These are phyloP conservation scores for Fusarium vanettenii DNA, from an alignment of 2,329 filamentous ascomycete species.

Conservation along the genomic window DNA sequence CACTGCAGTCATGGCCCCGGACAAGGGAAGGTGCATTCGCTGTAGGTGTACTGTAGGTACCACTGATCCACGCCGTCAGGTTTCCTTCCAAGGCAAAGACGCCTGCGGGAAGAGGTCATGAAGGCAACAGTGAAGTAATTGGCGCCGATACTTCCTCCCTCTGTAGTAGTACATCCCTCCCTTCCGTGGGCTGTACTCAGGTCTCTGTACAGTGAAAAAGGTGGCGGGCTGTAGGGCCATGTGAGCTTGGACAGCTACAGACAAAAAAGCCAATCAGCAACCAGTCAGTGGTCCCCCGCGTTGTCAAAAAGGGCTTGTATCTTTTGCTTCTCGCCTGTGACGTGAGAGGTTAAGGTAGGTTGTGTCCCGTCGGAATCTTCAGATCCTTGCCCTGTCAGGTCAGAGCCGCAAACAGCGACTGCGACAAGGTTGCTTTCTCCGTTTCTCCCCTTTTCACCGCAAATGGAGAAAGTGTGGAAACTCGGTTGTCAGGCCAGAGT, in stretches of 20 bases:
- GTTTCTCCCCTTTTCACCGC: neutral
- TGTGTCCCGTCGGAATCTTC: neutral
- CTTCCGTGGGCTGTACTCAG: neutral
- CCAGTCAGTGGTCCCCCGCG: conserved; percentile 26
- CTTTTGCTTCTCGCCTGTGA: neutral
- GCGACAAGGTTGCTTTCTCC: neutral
- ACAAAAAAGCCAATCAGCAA: conserved; percentile 23
- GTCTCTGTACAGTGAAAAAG: neutral
- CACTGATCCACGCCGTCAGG: conserved; percentile 23
- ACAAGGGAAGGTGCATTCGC: conserved; percentile 13
- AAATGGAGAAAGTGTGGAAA: neutral
- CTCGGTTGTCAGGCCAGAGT: neutral
- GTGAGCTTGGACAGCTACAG: neutral
- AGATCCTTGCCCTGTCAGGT: neutral
- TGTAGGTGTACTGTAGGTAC: neutral
- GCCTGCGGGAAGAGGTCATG: neutral
- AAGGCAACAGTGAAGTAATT: conserved; percentile 27
- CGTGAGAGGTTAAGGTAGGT: neutral
- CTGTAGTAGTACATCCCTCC: neutral
- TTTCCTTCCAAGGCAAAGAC: conserved; percentile 28
- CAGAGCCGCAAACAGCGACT: neutral
- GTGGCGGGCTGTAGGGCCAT: neutral
- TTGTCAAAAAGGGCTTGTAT: neutral
- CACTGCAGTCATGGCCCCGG: conserved; percentile 16
- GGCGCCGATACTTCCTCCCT: neutral